phyloP scores from a whole-genome alignment of 2,329 filamentous ascomycete genomes.

The Scytalidium sp. region DNA sequence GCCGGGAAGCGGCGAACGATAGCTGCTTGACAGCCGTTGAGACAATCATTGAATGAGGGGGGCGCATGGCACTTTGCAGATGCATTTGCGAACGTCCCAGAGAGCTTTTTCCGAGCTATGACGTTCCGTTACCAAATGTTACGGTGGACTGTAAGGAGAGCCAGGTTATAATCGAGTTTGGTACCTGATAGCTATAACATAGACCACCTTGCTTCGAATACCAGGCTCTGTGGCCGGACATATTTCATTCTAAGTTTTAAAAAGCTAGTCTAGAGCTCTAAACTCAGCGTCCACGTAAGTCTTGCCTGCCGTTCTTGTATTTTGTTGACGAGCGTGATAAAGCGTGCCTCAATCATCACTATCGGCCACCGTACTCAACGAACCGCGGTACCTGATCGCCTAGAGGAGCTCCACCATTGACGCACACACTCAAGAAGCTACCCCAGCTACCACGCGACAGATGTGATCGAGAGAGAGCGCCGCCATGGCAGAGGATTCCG shows the following conservation, averaged over 20 bases:
- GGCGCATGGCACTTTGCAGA: neutral
- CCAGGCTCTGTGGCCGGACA: too few relatives aligned
- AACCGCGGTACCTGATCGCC: neutral
- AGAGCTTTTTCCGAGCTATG: neutral
- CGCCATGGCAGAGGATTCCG: conserved; percentile 28
- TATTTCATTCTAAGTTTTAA: too few relatives aligned
- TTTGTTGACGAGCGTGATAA: too few relatives aligned
- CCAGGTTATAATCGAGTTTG: neutral
- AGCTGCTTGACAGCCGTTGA: conserved; percentile 7
- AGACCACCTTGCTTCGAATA: too few relatives aligned
- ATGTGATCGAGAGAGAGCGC: conserved; percentile 26
- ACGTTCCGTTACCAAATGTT: neutral
- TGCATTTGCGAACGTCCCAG: neutral
- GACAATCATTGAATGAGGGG: neutral
- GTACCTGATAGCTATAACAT: neutral
- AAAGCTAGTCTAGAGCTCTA: too few relatives aligned
- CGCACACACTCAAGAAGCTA: conserved; percentile 15
- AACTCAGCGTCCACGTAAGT: too few relatives aligned
- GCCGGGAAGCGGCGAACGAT: conserved; percentile 9
- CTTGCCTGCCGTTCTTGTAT: too few relatives aligned
- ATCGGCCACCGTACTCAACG: neutral
- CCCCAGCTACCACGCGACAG: conserved; percentile 21
- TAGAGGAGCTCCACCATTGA: conserved; percentile 18
- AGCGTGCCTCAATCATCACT: too few relatives aligned
- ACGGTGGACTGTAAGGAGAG: neutral